phyloP scores from a whole-genome alignment of 805 yeast species.

The Lachancea quebecensis region DNA sequence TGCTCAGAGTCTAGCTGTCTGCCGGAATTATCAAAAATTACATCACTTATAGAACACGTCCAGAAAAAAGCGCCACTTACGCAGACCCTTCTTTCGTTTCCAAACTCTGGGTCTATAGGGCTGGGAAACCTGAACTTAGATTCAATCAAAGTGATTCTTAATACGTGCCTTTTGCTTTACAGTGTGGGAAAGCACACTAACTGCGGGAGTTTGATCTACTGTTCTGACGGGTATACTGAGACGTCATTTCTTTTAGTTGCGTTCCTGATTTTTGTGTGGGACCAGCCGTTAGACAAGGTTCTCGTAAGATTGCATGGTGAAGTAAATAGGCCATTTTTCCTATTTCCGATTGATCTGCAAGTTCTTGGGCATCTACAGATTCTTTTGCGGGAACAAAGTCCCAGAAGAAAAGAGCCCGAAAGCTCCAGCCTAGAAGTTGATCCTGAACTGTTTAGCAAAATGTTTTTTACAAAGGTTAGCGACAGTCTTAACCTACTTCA shows the following conservation, averaged over 20 bases:
- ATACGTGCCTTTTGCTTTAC: conserved; percentile 47
- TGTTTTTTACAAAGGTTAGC: conserved; percentile 26
- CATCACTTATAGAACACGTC: not conserved
- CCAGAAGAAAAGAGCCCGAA: conserved; percentile 28
- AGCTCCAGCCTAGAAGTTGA: conserved; percentile 17
- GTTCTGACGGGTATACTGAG: conserved; percentile 91
- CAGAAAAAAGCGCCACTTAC: conserved; percentile 2
- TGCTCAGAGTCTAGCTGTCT: conserved; percentile 56
- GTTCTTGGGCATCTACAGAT: conserved; percentile 60
- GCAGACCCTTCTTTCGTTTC: conserved; percentile 46
- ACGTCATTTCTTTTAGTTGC: conserved; percentile 69
- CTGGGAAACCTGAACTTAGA: conserved; percentile 64
- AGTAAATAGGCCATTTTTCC: conserved; percentile 73
- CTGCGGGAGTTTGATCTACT: conserved; percentile 53
- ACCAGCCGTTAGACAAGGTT: conserved; percentile 56
- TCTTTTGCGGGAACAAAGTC: conserved; percentile 54
- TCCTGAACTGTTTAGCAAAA: conserved; percentile 30
- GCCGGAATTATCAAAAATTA: conserved; percentile 37
- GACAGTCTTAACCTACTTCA: conserved; percentile 25
- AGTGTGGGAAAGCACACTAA: conserved; percentile 16
- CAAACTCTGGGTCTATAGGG: conserved; percentile 79
- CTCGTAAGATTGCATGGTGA: conserved; percentile 53
- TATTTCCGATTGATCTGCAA: conserved; percentile 69
- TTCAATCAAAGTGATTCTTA: conserved; percentile 62
- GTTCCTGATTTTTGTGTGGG: conserved; percentile 63